These are phyloP conservation scores for Xylaria scruposa DNA, from an alignment of 495 filamentous ascomycete genomes.

Conservation along the genomic window DNA sequence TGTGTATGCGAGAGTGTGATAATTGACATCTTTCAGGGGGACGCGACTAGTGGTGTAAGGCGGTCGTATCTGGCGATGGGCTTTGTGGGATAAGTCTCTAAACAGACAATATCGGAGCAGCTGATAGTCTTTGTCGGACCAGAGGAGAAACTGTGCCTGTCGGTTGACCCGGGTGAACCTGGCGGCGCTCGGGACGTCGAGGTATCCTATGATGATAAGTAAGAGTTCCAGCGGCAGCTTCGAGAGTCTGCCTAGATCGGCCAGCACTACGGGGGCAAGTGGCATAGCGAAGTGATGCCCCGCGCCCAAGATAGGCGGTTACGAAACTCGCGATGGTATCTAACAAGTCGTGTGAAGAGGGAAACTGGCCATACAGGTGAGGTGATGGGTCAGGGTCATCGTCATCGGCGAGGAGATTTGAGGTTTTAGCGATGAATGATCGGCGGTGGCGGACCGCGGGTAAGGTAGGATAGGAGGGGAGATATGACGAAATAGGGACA, in stretches of 20 bases:
- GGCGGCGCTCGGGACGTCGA: conserved; percentile 16
- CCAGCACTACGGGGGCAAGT: conserved; percentile 6
- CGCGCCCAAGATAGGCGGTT: background rate
- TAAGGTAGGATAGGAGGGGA: background rate
- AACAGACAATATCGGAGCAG: conserved; percentile 18
- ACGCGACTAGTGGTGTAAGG: background rate
- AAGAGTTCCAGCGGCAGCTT: conserved; percentile 12
- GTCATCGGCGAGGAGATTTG: background rate
- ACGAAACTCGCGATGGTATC: background rate
- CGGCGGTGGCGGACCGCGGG: background rate
- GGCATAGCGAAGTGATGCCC: conserved; percentile 1
- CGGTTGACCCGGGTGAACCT: conserved; percentile 15
- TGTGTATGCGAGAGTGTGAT: conserved; percentile 1
- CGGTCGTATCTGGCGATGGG: background rate
- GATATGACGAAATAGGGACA: conserved; percentile 5
- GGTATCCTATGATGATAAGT: conserved; percentile 6
- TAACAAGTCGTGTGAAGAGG: background rate
- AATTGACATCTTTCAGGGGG: conserved; percentile 4
- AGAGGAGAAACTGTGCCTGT: conserved; percentile 10
- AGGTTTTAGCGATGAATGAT: background rate
- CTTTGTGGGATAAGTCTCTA: background rate
- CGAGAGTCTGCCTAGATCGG: conserved; percentile 6
- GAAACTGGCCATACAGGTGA: background rate
- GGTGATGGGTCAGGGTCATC: background rate
- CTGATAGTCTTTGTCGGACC: conserved; percentile 15